Conservation (phyloP, 2,329 filamentous ascomycete genomes). For the Monilinia laxa region DNA sequence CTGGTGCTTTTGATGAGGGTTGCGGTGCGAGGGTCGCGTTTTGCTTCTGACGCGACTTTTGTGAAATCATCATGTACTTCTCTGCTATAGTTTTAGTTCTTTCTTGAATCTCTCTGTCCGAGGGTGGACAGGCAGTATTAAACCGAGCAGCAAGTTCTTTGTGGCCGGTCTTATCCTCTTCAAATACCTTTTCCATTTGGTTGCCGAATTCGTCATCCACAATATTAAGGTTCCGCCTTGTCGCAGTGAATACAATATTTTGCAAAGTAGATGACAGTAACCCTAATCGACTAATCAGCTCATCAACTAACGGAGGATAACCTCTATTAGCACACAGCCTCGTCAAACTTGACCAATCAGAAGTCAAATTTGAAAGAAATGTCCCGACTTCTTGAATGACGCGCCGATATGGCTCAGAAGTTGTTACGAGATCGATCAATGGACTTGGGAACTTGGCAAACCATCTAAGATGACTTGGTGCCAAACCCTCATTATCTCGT, state of each 20-base stretch:
- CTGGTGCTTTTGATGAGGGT: background rate
- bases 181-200: constrained; percentile 43
- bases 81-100: constrained; percentile 29
- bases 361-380: constrained; percentile 48
- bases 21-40: background rate
- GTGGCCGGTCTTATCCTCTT: constrained; percentile 41
- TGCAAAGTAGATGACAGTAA: constrained; percentile 54
- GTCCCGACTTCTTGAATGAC: constrained; percentile 43
- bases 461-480: constrained; percentile 44
- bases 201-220: constrained; percentile 41
- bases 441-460: constrained; percentile 50
- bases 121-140: constrained; percentile 35
- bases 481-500: constrained; percentile 47
- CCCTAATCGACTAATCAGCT: constrained; percentile 50
- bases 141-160: constrained; percentile 34
- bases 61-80: constrained; percentile 8
- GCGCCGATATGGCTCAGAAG: constrained; percentile 41
- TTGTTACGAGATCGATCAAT: constrained; percentile 33
- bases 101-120: constrained; percentile 33
- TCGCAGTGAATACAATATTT: constrained; percentile 53
- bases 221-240: constrained; percentile 49
- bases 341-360: constrained; percentile 44
- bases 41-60: constrained; percentile 11
- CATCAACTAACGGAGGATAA: constrained; percentile 57
- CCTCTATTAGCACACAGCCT: constrained; percentile 42